These are phyloP conservation scores for Yamadazyma takamatsuzukensis DNA, from an alignment of 805 yeast species.

Conservation along the genomic window DNA sequence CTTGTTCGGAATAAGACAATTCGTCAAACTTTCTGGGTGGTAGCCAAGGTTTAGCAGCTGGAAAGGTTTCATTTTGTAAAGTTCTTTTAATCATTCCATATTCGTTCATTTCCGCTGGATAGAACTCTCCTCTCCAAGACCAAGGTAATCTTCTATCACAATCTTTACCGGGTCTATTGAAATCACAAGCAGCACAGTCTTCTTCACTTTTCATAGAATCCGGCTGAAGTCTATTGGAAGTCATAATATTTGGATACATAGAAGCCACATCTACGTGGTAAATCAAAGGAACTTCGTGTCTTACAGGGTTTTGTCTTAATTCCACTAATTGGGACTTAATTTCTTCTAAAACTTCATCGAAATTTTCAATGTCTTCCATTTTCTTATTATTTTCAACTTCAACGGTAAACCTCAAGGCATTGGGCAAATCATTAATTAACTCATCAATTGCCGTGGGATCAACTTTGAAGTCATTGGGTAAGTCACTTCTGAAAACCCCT, in stretches of 20 bases:
- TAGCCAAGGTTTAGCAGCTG: conserved; percentile 52
- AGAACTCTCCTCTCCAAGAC: conserved; percentile 98
- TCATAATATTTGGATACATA: conserved; percentile 99
- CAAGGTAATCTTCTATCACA: conserved; percentile 92
- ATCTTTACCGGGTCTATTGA: conserved; percentile 88
- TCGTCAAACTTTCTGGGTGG: conserved; percentile 71
- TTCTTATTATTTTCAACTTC: conserved; percentile 74
- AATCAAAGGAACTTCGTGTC: conserved; percentile 79
- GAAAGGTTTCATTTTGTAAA: conserved; percentile 72
- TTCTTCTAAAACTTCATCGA: conserved; percentile 64
- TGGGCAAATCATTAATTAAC: conserved; percentile 64
- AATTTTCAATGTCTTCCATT: conserved; percentile 75
- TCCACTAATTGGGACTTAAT: conserved; percentile 55
- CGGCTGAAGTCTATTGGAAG: conserved; percentile 94
- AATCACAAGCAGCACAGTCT: conserved; percentile 97
- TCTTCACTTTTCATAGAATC: conserved; percentile 95
- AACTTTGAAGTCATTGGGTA: conserved; percentile 67
- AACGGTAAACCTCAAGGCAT: conserved; percentile 77
- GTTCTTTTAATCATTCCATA: conserved; percentile 87
- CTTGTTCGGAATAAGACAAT: conserved; percentile 74
- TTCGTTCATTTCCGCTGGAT: conserved; percentile 87
- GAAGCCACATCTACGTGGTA: conserved; percentile 99
- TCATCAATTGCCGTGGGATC: conserved; percentile 84
- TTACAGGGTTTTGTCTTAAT: conserved; percentile 55
- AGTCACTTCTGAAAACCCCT: conserved; percentile 93